phyloP scores from a whole-genome alignment of 1,139 yeast species.

The Meyerozyma sp. region DNA sequence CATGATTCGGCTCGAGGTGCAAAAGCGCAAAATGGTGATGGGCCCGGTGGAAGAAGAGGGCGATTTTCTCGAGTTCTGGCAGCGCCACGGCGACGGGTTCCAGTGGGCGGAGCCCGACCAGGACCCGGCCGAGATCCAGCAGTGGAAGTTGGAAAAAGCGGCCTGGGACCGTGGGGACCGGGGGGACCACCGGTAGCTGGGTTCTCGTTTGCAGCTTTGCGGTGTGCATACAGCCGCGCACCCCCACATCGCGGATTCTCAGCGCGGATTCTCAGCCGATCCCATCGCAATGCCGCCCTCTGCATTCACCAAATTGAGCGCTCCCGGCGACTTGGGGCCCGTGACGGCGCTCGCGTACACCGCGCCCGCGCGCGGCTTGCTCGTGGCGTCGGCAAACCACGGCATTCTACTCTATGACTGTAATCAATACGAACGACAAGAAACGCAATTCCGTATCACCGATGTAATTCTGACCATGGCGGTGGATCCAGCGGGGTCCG shows the following conservation, averaged over 20 bases:
- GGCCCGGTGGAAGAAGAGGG: slow-evolving; percentile 32
- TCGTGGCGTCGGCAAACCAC: neutral
- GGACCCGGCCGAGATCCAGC: slow-evolving; percentile 11
- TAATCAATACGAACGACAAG: neutral
- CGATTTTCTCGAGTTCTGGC: slow-evolving; percentile 34
- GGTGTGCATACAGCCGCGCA: neutral
- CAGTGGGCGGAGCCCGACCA: slow-evolving; percentile 17
- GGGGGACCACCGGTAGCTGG: too few relatives aligned
- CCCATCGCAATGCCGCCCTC: neutral
- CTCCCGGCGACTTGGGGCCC: neutral
- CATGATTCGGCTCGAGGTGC: slow-evolving; percentile 20
- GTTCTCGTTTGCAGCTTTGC: neutral
- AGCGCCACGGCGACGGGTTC: slow-evolving; percentile 26
- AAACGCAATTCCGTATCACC: neutral
- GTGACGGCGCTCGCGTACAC: neutral
- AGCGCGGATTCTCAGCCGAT: too few relatives aligned
- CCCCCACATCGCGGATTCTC: too few relatives aligned
- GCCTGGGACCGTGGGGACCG: too few relatives aligned
- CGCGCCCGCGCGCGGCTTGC: neutral
- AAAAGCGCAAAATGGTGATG: slow-evolving; percentile 25
- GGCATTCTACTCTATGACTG: neutral
- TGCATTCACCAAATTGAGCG: neutral
- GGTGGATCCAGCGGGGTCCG: neutral
- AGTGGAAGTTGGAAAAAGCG: neutral
- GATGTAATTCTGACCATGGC: neutral